Base-by-base conservation (phyloP, 768 basidiomycete genomes). In the Rickenella mellea region DNA sequence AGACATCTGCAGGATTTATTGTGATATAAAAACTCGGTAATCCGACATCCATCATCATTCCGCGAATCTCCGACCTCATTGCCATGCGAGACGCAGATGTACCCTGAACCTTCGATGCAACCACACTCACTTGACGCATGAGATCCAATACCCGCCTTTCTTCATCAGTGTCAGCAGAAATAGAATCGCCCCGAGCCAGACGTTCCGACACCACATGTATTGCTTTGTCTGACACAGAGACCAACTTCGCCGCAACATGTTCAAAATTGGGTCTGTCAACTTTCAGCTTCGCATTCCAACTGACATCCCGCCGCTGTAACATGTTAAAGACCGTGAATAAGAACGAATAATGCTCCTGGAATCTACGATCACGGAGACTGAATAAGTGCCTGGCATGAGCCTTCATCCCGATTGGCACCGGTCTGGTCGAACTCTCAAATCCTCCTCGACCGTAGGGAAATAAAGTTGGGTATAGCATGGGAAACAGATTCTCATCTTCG, bases 371-470 rank as follows among this genome's bases (percentile, higher is more conserved):
- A 3, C 7, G 21, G 3, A 45, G 40, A 21, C 17, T 36, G 6
- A 45, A 47, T 5, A 47, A 30, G 25, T 47, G 46, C 24, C 27
- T 36, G 1, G 42, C 43, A 22, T 44, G 46, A 5, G 15, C 10
- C 36, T 44, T 44, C 43, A 45, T 15, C 6, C 21, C 7, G 1
- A 45, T n/a, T 12, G 5, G 7, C 3, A 14, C 9, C 4, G 6
- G 22, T 12, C 33, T 6, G 4, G 5, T 12, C 3, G 24, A 27
- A 15, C 44, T 25, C n/a, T 54, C 45, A n/a, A 52, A 48, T 0
- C 53, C 49, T 1, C 53, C 53, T 7, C 37, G 2, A 1, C 49
- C 51, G 39, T 46, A 53, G n/a, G 53, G 53, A 40, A 46, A 53
- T 1, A 54, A 30, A 10, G 49, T 53, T 2, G 53, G 53, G 40